Conservation (phyloP, 768 basidiomycete genomes). For the Boletus rufocinnamomeus region DNA sequence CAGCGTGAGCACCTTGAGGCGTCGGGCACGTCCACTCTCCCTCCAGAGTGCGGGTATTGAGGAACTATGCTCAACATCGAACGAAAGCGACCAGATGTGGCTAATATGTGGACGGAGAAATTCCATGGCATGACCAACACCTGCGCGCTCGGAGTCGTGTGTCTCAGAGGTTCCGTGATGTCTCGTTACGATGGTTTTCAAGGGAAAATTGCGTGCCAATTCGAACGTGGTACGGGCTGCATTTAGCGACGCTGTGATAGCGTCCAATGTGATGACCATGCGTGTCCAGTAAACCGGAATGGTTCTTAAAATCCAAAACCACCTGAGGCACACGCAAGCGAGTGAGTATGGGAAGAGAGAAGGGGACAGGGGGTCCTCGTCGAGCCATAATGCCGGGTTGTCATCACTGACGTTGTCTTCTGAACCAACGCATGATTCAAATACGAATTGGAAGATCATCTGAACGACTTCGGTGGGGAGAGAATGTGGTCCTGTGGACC, state of each 20-base stretch:
- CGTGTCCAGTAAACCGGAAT: constrained; percentile 13
- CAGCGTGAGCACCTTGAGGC: constrained; percentile 5
- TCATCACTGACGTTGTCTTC: background rate
- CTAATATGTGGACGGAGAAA: constrained; percentile 6
- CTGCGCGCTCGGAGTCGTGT: constrained; percentile 1
- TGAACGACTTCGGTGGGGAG: constrained; percentile 14
- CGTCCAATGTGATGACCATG: constrained; percentile 8
- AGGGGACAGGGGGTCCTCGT: constrained; percentile 8
- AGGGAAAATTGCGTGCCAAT: constrained; percentile 3
- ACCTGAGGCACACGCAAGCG: constrained; percentile 10
- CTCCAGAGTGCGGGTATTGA: constrained; percentile 11
- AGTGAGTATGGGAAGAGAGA: constrained; percentile 15
- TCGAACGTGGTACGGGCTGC: background rate
- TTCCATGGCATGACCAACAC: background rate
- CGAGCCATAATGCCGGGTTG: background rate
- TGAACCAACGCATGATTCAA: constrained; percentile 1
- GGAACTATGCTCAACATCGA: constrained; percentile 4
- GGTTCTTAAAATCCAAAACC: constrained; percentile 7
- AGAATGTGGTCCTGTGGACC: constrained; percentile 1
- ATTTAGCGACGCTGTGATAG: background rate
- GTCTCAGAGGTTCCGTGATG: background rate
- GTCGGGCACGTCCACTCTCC: constrained; percentile 3
- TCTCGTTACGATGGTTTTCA: constrained; percentile 13
- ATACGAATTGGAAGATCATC: constrained; percentile 13
- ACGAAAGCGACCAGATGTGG: constrained; percentile 13